These are phyloP conservation scores for Hypoxylon trugodes DNA, from an alignment of 495 filamentous ascomycete genomes.

Conservation along the genomic window DNA sequence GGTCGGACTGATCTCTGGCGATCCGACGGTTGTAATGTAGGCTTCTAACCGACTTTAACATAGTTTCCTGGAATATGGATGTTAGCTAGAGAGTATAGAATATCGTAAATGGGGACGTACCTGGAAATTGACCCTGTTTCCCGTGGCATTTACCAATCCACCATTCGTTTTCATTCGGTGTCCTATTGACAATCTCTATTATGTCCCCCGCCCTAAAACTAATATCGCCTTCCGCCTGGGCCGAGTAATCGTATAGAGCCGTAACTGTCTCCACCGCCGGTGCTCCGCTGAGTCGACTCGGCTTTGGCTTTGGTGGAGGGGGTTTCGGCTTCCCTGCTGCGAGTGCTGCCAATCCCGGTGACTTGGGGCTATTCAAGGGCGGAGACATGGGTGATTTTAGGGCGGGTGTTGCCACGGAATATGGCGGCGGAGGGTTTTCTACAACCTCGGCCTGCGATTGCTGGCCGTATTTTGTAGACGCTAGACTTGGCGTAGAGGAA, in stretches of 20 bases:
- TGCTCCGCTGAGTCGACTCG: constrained; percentile 72
- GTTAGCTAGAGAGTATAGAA: constrained; percentile 15
- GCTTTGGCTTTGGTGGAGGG: constrained; percentile 92
- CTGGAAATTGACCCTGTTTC: constrained; percentile 90
- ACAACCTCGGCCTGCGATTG: constrained; percentile 36
- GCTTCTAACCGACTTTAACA: constrained; percentile 40
- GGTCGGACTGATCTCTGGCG: constrained; percentile 9
- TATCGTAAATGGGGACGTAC: constrained; percentile 53
- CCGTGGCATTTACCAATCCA: constrained; percentile 85
- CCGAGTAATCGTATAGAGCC: constrained; percentile 94
- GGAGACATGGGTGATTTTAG: constrained; percentile 60
- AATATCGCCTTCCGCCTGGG: constrained; percentile 92
- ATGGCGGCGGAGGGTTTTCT: constrained; percentile 61
- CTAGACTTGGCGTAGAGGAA: constrained; percentile 34
- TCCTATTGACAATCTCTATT: constrained; percentile 86
- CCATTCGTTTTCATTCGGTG: constrained; percentile 93
- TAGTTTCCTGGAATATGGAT: constrained; percentile 36
- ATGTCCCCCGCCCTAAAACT: constrained; percentile 90
- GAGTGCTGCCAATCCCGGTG: constrained; percentile 62
- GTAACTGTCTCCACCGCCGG: constrained; percentile 75
- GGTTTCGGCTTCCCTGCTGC: constrained; percentile 85
- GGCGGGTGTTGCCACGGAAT: constrained; percentile 63
- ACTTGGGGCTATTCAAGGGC: constrained; percentile 51
- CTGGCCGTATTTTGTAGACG: constrained; percentile 40
- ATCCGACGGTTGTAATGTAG: not conserved